phyloP scores from a whole-genome alignment of 345 rosid genomes.

The Brassica juncea region DNA sequence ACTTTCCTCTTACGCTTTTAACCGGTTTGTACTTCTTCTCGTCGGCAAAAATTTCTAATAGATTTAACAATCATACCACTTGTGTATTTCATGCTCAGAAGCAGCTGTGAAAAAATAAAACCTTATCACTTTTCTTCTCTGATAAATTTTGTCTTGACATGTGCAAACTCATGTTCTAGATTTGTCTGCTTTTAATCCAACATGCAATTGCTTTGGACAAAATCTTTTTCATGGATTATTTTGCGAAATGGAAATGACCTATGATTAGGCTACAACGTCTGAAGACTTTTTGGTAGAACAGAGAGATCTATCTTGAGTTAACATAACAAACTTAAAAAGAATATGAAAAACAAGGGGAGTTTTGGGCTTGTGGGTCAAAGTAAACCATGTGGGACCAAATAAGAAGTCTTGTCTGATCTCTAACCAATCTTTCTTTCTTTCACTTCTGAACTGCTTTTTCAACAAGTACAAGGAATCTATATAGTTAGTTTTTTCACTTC shows the following conservation, averaged over 20 bases:
- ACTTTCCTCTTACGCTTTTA: slow-evolving; percentile 48
- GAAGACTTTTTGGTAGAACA: slow-evolving; percentile 26
- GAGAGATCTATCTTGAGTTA: slow-evolving; percentile 36
- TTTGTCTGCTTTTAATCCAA: slow-evolving; percentile 31
- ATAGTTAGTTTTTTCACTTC: slow-evolving; percentile 15
- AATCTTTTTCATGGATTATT: slow-evolving; percentile 32
- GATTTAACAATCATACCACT: background rate
- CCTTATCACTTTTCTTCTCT: background rate
- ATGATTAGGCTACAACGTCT: slow-evolving; percentile 38
- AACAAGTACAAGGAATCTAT: slow-evolving; percentile 44
- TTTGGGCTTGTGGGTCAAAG: slow-evolving; percentile 15
- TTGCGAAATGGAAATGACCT: slow-evolving; percentile 2
- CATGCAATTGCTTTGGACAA: slow-evolving; percentile 23
- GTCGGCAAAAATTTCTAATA: background rate
- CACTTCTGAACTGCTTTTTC: slow-evolving; percentile 30
- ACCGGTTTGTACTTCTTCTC: slow-evolving; percentile 33
- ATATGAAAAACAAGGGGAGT: slow-evolving; percentile 12
- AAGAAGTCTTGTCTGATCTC: slow-evolving; percentile 38
- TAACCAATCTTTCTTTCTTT: slow-evolving; percentile 21
- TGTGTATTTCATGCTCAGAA: background rate
- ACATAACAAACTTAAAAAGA: background rate
- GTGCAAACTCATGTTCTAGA: slow-evolving; percentile 28
- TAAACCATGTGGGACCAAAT: slow-evolving; percentile 38
- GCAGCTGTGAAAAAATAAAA: background rate
- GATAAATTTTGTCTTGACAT: background rate